phyloP scores from a whole-genome alignment of 202 grass and related monocot genomes.

The Miscanthus sacchariflorus region DNA sequence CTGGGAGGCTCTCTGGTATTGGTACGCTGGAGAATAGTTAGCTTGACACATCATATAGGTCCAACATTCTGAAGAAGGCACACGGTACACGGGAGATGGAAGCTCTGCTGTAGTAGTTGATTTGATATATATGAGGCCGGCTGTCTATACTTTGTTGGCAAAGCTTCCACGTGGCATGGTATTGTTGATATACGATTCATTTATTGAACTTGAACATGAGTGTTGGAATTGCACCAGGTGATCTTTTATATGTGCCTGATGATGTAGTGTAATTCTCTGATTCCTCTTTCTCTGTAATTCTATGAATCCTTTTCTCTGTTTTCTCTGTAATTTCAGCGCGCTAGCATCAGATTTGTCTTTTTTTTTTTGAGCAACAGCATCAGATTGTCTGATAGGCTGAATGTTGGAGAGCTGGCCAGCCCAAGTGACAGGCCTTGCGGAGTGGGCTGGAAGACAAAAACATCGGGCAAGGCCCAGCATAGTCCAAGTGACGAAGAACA shows the following conservation, averaged over 20 bases:
- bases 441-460: no score
- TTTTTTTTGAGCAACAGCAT: no score
- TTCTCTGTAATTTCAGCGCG: no score
- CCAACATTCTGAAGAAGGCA: constrained; percentile 1
- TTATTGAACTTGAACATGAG: background rate
- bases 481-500: no score
- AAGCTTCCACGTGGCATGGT: background rate
- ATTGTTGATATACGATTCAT: constrained; percentile 35
- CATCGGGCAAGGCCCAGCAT: no score
- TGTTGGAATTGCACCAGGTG: background rate
- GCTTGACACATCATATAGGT: constrained; percentile 46
- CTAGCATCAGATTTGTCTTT: no score
- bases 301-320: no score
- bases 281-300: background rate
- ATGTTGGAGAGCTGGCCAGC: no score
- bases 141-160: constrained; percentile 8
- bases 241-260: background rate
- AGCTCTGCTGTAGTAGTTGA: background rate
- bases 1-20: constrained; percentile 26
- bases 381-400: no score
- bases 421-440: no score
- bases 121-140: constrained; percentile 14
- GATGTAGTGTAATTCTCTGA: background rate
- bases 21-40: constrained; percentile 25
- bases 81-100: constrained; percentile 3